Evolutionary conservation across 2,329 filamentous ascomycete genomes (phyloP).

Genomic region (Colletotrichum kahawae): DNA sequence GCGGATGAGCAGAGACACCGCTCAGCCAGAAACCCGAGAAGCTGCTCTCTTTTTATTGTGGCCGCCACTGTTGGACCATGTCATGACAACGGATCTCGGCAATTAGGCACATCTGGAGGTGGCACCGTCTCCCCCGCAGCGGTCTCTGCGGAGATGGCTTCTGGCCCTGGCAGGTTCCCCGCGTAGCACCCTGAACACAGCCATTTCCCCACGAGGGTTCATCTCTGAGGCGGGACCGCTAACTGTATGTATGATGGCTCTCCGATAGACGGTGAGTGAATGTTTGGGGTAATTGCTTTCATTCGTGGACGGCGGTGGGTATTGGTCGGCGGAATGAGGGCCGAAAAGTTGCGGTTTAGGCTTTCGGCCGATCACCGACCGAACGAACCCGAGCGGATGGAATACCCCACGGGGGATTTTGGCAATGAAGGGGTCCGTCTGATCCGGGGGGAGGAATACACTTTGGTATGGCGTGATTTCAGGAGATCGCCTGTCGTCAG

Average conservation of each 20-base stretch:
- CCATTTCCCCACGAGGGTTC: background rate
- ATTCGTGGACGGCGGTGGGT: conserved; percentile 3
- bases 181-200: background rate
- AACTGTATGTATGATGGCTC: background rate
- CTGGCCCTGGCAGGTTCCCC: background rate
- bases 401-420: background rate
- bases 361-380: background rate
- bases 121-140: background rate
- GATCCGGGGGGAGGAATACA: background rate
- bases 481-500: background rate
- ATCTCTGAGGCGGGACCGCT: conserved; percentile 5
- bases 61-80: background rate
- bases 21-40: background rate
- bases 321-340: background rate
- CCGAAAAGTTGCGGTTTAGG: background rate
- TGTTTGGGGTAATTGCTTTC: background rate
- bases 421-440: background rate
- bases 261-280: background rate
- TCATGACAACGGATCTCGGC: conserved; percentile 8
- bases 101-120: background rate
- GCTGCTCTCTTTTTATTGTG: background rate
- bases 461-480: too few species aligned
- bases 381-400: background rate
- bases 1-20: accelerated
- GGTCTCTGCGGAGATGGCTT: background rate